phyloP scores from a whole-genome alignment of 345 rosid species.

The Geranium rotundifolium region DNA sequence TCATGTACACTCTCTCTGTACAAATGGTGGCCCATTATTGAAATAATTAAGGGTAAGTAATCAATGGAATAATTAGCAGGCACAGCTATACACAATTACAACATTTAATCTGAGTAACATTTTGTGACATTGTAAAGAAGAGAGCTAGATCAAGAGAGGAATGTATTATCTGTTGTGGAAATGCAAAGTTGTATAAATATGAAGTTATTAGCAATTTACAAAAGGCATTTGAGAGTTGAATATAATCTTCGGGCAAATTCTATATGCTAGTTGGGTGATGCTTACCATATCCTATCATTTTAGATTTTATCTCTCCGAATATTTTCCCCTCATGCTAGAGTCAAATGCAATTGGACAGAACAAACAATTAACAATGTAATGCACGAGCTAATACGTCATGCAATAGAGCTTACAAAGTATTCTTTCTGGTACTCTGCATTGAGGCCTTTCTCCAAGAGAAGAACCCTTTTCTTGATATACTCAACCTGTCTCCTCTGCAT shows the following conservation, averaged over 20 bases:
- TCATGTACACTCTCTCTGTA: not conserved
- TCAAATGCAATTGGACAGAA: not conserved
- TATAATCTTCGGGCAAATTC: too few relatives aligned
- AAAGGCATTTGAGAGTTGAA: not conserved
- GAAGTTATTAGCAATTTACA: too few relatives aligned
- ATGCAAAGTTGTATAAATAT: too few relatives aligned
- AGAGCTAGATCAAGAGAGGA: too few relatives aligned
- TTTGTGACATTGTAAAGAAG: too few relatives aligned
- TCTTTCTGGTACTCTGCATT: constrained; percentile 59
- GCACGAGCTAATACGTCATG: not conserved
- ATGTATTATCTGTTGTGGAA: too few relatives aligned
- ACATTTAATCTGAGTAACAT: too few relatives aligned
- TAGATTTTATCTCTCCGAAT: not conserved
- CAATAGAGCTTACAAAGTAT: constrained; percentile 41
- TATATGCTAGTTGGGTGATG: not conserved
- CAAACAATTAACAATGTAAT: not conserved
- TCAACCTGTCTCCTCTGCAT: constrained; percentile 91
- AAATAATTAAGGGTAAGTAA: too few relatives aligned
- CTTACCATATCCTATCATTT: not conserved
- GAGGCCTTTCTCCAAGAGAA: constrained; percentile 80
- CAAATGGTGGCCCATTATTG: not conserved
- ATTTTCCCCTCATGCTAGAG: not conserved
- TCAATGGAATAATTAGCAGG: too few relatives aligned
- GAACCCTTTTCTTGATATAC: constrained; percentile 88
- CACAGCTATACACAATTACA: too few relatives aligned